Conservation (phyloP, 305 asterid species). For the Fraxinus ornus region DNA sequence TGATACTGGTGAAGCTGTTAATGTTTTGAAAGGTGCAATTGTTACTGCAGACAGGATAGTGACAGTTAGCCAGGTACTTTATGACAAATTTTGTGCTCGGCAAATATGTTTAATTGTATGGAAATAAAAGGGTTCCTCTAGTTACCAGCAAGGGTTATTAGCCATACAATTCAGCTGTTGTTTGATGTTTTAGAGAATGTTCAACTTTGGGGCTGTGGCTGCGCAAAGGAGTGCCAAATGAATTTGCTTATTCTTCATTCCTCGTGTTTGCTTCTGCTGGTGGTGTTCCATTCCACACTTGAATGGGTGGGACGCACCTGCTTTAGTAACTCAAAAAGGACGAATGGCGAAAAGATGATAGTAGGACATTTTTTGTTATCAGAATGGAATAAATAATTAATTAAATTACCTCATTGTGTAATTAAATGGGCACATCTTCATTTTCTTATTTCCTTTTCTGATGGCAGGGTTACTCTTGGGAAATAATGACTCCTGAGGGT, state of each 20-base stretch:
- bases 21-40: constrained; percentile 81
- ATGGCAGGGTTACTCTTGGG: constrained; percentile 92
- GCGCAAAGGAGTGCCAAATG: neutral
- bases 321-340: neutral
- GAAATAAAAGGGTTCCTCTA: neutral
- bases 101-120: neutral
- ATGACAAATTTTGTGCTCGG: neutral
- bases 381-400: neutral
- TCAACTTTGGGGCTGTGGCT: neutral
- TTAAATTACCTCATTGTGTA: neutral
- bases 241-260: neutral
- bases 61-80: constrained; percentile 86
- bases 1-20: constrained; percentile 95
- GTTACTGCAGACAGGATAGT: constrained; percentile 89
- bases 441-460: constrained; percentile 24
- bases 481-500: constrained; percentile 92
- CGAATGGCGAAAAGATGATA: neutral
- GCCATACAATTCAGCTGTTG: neutral
- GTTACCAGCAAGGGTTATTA: neutral
- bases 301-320: neutral
- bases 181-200: neutral
- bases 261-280: neutral
- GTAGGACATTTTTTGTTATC: neutral
- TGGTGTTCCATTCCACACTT: neutral
- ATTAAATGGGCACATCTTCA: neutral